Percentiles rank a stretch among this genome's conserved stretches.
Conservation (phyloP, 768 basidiomycete species). For the Xerocomellus chrysenteron region DNA sequence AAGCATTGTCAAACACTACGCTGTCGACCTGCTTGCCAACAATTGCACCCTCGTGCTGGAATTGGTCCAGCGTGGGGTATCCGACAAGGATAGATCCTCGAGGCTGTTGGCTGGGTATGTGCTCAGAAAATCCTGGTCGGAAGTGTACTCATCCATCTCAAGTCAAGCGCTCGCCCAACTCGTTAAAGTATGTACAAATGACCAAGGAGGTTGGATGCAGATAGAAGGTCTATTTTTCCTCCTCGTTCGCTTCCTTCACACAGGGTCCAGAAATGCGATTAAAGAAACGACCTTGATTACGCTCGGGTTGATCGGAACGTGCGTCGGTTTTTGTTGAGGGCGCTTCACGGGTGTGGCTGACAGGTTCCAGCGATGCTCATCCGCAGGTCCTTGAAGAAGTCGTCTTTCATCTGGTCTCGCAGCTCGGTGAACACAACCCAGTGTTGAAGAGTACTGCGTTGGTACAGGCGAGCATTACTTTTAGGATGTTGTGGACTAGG, state of each 20-base stretch:
- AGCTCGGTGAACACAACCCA: constrained; percentile 65
- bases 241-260: constrained; percentile 50
- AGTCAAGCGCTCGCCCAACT: constrained; percentile 49
- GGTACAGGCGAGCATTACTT: constrained; percentile 50
- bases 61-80: constrained; percentile 48
- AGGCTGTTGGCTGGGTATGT: constrained; percentile 70
- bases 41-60: constrained; percentile 35
- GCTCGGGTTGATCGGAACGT: constrained; percentile 55
- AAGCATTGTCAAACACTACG: constrained; percentile 44
- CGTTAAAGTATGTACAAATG: constrained; percentile 41
- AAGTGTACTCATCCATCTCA: constrained; percentile 12
- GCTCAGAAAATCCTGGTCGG: background rate
- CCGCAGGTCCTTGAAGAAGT: constrained; percentile 55
- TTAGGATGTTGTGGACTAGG: background rate
- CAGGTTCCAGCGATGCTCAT: constrained; percentile 44
- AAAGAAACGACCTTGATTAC: constrained; percentile 67
- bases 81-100: constrained; percentile 54
- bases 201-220: constrained; percentile 32
- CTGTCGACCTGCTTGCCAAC: constrained; percentile 25
- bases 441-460: constrained; percentile 68
- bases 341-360: constrained; percentile 2
- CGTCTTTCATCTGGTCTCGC: constrained; percentile 60
- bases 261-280: constrained; percentile 40
- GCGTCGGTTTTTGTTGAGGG: background rate
- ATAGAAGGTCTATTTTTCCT: constrained; percentile 44